These are phyloP conservation scores for Tuber melanosporum DNA, from an alignment of 495 filamentous ascomycete genomes.

Conservation along the genomic window DNA sequence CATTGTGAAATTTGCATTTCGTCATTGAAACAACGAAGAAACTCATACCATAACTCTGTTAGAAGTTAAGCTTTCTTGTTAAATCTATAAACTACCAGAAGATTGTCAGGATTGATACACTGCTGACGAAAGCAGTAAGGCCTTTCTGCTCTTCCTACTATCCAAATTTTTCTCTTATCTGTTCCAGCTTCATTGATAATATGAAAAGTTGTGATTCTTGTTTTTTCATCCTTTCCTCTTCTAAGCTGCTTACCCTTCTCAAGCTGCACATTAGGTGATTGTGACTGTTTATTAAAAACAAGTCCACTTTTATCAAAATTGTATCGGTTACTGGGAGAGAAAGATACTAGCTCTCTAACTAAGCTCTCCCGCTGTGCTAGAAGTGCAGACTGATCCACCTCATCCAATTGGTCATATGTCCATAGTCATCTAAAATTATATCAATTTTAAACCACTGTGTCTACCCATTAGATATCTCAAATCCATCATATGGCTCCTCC, in stretches of 20 bases:
- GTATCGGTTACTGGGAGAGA: too few species aligned
- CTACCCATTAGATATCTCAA: too few species aligned
- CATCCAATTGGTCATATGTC: too few species aligned
- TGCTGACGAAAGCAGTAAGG: neutral
- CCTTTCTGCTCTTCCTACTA: neutral
- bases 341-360: too few species aligned
- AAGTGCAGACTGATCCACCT: too few species aligned
- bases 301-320: constrained; percentile 29
- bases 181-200: constrained; percentile 35
- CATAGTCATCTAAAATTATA: too few species aligned
- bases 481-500: too few species aligned
- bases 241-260: constrained; percentile 2
- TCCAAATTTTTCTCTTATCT: neutral
- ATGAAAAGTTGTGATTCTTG: constrained; percentile 25
- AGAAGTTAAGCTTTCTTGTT: constrained; percentile 13
- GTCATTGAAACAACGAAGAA: too few species aligned
- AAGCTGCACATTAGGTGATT: constrained; percentile 1
- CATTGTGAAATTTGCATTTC: too few species aligned
- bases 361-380: too few species aligned
- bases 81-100: constrained; percentile 8
- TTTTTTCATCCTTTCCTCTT: constrained; percentile 28
- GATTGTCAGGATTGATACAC: constrained; percentile 4
- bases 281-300: constrained; percentile 21
- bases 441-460: too few species aligned
- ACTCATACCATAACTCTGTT: neutral